Base-by-base conservation (phyloP, 805 yeast species). In the Metschnikowia drakensbergensis region DNA sequence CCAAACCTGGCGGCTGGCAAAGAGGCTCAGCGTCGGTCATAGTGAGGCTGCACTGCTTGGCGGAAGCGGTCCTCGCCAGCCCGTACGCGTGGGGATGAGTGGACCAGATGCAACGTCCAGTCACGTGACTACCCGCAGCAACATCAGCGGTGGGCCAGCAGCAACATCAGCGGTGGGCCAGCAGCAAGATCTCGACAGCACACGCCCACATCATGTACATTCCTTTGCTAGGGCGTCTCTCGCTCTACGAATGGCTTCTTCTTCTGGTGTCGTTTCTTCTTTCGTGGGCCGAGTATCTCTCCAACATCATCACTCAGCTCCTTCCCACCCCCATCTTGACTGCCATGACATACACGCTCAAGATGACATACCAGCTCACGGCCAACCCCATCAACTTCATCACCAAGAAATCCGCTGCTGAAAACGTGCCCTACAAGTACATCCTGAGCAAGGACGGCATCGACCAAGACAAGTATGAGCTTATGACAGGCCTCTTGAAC, bases 211-310 rank as follows among this genome's bases (percentile, higher is more conserved):
- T 4, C n/a, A 55, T 57, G 59, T 48, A 49, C 28, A 37, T 57
- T 10, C 60, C 60, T 2, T 47, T 57, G 30, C 46, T 58, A 25
- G 54, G 81, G 4, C 63, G 84, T 46, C 61, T 81, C 36, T 66
- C 77, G 3, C 35, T 75, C 5, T 48, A 67, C 5, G 84, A 81
- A 57, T 78, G 82, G 74, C 74, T 79, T 2, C 63, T 79, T 8
- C 70, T 78, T 9, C 40, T 71, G 3, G 45, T 71, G 0, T 75
- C 80, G 7, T 64, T 81, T 44, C 17, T 73, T 5, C 60, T 77
- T 26, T 75, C 81, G 1, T 79, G 81, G 72, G 38, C 72, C 3
- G 86, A 81, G 54, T 74, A 72, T 42, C 54, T 76, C 8, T 57
- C 76, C 11, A 67, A 81, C 2, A 45, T 72, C 37, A 67, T 80